Evolutionary conservation across 495 filamentous ascomycete genomes (phyloP), one percentile per base, ranked within the genome.

Genomic region (Xylaria castorea): DNA sequence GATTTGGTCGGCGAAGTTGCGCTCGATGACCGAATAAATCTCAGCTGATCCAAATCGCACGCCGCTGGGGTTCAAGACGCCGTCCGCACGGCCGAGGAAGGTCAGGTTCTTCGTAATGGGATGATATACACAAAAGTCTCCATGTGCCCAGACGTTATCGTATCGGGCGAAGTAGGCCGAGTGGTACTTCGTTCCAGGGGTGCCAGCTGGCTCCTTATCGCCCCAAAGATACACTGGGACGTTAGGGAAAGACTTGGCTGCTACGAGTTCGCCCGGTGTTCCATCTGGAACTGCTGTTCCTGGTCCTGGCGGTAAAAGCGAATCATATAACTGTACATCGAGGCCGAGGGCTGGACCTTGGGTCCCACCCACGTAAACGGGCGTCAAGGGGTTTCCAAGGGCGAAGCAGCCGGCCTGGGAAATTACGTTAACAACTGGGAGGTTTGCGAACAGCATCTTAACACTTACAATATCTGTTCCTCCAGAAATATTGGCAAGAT

Each of bases 1-100:
- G 20, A 94, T 81, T 57, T 85, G 80, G 22, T 88, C 80, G 0
- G 87, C 80, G 75, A 94, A 94, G 66, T 87, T 79, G 60, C 85
- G 83, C 78, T 95, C 93, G 30, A 94, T 80, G 5, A 94, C 91
- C 25, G 84, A 83, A 80, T 95, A 95, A 58, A 95, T 91, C 80
- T 95, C 93, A 7, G 93, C 92, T 53, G 89, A 92, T 20, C 94
- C 94, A 75, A 98, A 98, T 44, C 94, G 84, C 12, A 98, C 93
- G 0, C 94, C 94, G 12, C 87, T 89, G 0, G 94, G 94, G 80
- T 98, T 98, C 38, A 98, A 83, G 51, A 97, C 93, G 5, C 94
- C 94, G 76, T 98, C 94, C 27, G 94, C 95, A 64, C 94, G 89
- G 50, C 94, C 94, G 55, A 92, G 87, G 78, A 95, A 91, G 40